Base-by-base conservation (phyloP, 73 alveolate species). In the Uronychia setigera region DNA sequence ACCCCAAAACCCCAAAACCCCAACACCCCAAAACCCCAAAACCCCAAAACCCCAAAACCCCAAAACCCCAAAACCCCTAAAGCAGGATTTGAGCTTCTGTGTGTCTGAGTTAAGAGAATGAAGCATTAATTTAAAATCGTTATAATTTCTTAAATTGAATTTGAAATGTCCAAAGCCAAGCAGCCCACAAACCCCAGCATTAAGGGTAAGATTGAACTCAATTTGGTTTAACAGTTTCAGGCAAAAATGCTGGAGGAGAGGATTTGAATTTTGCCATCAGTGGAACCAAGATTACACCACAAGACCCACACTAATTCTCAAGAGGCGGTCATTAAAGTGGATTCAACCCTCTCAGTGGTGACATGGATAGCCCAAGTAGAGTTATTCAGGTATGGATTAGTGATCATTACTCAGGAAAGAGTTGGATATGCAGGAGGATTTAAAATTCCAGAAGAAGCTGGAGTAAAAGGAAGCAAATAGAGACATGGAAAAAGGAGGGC, bases 381-480 rank as follows among this genome's bases (percentile, higher is more conserved):
- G 67, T 46, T 46, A 46, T 46, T 19, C 5, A 46, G 67, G 67
- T 46, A 46, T n/a, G 67, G 67, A 5, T 46, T 11, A 19, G 19
- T 5, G n/a, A 46, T 46, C n/a, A 46, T 46, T 19, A 5, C 5
- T 46, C 5, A 87, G 87, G 91, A 83, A 11, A 35, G 91, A 58
- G 79, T 30, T 35, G 91, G 80, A 0, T 78, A 77, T 58, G 82
- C 88, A 19, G 94, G 94, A 27, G 94, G 94, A 0, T 88, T 82
- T 58, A 88, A 88, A 60, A 82, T 88, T 29, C 91, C 91, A 0
- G 91, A 88, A 60, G 94, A 88, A 32, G n/a, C 27, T 9, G 46
- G 77, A 85, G 57, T 26, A 29, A 59, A 57, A 31, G 33, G 60
- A 9, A 32, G 31, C 29, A 32, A 60, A 79, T 14, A 26, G 34